Base-by-base conservation (phyloP, 192 early-diverging fungal species). In the Cladochytrium replicatum region DNA sequence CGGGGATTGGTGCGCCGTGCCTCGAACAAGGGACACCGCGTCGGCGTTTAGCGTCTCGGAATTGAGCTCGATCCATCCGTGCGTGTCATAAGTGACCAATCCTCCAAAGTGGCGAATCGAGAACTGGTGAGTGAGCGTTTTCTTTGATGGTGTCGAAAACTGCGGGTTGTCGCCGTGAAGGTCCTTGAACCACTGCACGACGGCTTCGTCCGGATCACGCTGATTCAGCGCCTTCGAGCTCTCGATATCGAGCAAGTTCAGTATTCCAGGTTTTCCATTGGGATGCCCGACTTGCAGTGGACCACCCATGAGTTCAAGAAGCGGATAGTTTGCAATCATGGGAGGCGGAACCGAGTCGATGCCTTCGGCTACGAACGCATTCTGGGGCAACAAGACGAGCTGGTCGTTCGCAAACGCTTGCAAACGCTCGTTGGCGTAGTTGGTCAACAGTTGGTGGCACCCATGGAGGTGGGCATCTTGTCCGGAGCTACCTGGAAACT, bases 401-500 rank as follows among this genome's bases (percentile, higher is more conserved):
- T 83, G 77, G 23, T 68, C 57, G 34, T 77, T 65, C 48, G 78
- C 60, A 50, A 88, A 89, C 47, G 80, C 71, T 48, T 91, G 84
- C 11, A 93, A 63, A 41, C 88, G 77, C 66, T 94, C 91, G 66
- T 87, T 91, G 46, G 90, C 83, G 57, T 82, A 90, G 66, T 91
- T 91, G 53, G 68, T 67, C 52, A 75, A 66, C 39, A 85, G 75
- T 47, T 85, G 76, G 57, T 82, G 76, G 64, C 89, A 63, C 57
- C 71, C 76, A 55, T 77, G 83, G 58, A 50, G 46, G 32, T 13
- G 46, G n/a, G 63, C 24, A 43, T 47, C 29, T 69, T 66, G 32
- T 29, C 54, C 43, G 61, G 60, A 46, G 68, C 86, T 88, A 5
- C 93, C 89, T 48, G 86, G 75, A 26, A 91, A 69, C 56, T 97